Evolutionary conservation across 2,329 filamentous ascomycete species (phyloP), one percentile per base, ranked within the genome.

Genomic region (Penicillium hesseltinei): DNA sequence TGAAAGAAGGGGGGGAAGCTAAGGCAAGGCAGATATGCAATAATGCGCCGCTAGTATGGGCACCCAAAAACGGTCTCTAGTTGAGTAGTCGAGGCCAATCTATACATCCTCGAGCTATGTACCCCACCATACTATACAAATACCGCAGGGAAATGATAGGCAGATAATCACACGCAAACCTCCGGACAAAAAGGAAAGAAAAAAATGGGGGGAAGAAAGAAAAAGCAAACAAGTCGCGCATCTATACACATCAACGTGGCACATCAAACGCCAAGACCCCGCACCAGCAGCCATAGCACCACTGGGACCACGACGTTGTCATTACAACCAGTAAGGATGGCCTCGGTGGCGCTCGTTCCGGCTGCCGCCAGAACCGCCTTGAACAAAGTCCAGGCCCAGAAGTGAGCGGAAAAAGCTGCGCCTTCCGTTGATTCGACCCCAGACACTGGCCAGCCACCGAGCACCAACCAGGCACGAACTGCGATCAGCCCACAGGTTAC

Each of bases 271-370:
- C 69, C 82, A 59, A 93, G 75, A 21, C 90, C 91, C 75, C 93
- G 89, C 39, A 96, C 92, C 68, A 96, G 87, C 58, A 92, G 84
- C 94, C 94, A 99, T 59, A 99, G 77, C 50, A 96, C 87, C 56
- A 99, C 86, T 4, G 94, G 94, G 62, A 97, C 93, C 62, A 97
- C 88, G 19, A 99, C 94, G 80, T 99, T 99, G 80, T 99, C 94
- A 75, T 99, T 99, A 31, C 93, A 94, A 2, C 94, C 94, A 15
- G 94, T 97, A 62, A 99, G 78, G 46, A 97, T 93, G 27, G 94
- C 92, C 78, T 99, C 94, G 51, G 94, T 96, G 65, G 97, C 81
- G 74, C 92, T 97, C 29, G 92, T 91, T 57, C 92, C 84, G 42
- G 83, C 82, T 7, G 90, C 92, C 63, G 92, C 95, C 47, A 90